Conservation (phyloP, 2,329 filamentous ascomycete species). For the Tolypocladium inflatum region DNA sequence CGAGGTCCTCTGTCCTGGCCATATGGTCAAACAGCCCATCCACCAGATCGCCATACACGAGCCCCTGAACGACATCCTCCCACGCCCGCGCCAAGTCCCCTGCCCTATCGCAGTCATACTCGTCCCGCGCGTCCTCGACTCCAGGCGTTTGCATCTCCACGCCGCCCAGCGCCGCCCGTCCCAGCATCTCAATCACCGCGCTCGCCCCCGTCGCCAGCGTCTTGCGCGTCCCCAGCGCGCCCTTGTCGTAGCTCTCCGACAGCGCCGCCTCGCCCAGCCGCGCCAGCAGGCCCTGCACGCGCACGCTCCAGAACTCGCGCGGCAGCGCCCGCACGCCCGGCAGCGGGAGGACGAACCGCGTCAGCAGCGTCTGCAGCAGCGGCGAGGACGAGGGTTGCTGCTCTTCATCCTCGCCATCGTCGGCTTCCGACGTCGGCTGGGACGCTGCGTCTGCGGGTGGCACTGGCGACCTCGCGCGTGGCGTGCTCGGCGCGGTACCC, state of each 20-base stretch:
- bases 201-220: constrained; percentile 64
- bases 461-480: constrained; percentile 15
- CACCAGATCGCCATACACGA: constrained; percentile 59
- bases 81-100: constrained; percentile 55
- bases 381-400: constrained; percentile 42
- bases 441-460: constrained; percentile 1
- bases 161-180: constrained; percentile 56
- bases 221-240: constrained; percentile 62
- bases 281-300: constrained; percentile 48
- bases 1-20: constrained; percentile 50
- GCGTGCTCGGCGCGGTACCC: constrained; percentile 15
- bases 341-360: constrained; percentile 52
- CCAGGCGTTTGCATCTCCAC: constrained; percentile 6
- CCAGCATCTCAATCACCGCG: constrained; percentile 59
- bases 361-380: constrained; percentile 58
- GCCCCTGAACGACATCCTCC: constrained; percentile 54
- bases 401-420: constrained; percentile 10
- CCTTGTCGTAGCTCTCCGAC: constrained; percentile 77
- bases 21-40: constrained; percentile 56
- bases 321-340: constrained; percentile 58
- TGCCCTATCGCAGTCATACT: constrained; percentile 50
- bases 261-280: constrained; percentile 58
- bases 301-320: constrained; percentile 54
- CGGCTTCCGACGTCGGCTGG: background rate
- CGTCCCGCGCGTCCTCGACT: constrained; percentile 7